A percentile compares a stretch with the other conserved stretches of the same genome.
Conservation (phyloP, 169 alveolate genomes). For the Plasmodium vivax region DNA sequence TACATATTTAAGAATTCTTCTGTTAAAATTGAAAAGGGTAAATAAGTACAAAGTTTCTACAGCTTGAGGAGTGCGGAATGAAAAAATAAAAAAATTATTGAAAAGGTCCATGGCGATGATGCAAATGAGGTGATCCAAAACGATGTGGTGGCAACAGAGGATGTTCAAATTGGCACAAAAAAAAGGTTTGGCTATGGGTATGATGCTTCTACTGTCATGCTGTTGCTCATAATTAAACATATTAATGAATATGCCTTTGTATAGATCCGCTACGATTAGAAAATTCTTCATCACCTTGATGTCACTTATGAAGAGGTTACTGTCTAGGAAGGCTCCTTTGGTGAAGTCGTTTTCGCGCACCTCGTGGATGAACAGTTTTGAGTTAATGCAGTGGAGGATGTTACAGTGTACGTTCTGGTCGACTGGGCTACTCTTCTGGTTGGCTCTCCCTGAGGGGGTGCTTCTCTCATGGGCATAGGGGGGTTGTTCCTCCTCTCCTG, state of each 20-base stretch:
- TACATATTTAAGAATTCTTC: conserved; percentile 61
- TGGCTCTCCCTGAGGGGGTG: not conserved
- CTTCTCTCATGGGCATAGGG: not conserved
- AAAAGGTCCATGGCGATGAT: conserved; percentile 66
- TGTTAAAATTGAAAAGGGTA: conserved; percentile 29
- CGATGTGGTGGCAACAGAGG: conserved; percentile 37
- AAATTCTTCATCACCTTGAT: conserved; percentile 31
- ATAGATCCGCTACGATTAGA: conserved; percentile 44
- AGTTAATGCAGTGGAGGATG: conserved; percentile 29
- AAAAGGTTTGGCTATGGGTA: conserved; percentile 36
- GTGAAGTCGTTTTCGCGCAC: conserved; percentile 32
- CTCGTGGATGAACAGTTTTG: conserved; percentile 47
- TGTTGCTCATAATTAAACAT: conserved; percentile 71
- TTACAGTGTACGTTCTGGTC: not conserved
- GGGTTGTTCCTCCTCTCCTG: not conserved
- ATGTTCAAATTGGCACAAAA: conserved; percentile 35
- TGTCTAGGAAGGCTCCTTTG: conserved; percentile 67
- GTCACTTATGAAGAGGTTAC: conserved; percentile 51
- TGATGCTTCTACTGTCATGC: conserved; percentile 61
- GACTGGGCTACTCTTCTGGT: not conserved
- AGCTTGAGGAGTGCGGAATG: conserved; percentile 19
- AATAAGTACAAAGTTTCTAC: conserved; percentile 24
- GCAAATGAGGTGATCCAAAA: conserved; percentile 8
- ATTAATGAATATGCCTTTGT: conserved; percentile 39
- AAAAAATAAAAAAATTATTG: conserved; percentile 16